Percentiles rank a stretch among this genome's conserved stretches.
phyloP scores from a whole-genome alignment of 164 flowering plant species.

The Aristolochia contorta region DNA sequence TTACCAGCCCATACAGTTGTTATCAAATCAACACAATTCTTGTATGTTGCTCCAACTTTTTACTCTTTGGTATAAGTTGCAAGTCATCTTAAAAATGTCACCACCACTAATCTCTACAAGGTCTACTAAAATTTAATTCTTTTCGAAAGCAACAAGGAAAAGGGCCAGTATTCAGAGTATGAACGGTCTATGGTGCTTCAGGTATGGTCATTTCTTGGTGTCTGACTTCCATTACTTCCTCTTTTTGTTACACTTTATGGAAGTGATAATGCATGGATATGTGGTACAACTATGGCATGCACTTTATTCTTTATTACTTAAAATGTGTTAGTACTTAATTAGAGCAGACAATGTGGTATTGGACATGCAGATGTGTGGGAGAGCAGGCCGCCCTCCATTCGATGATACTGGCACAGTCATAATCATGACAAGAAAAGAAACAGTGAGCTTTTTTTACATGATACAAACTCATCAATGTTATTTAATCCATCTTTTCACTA shows the following conservation, averaged over 20 bases:
- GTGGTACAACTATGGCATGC: not conserved
- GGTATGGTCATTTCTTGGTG: conserved; percentile 28
- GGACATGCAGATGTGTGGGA: conserved; percentile 77
- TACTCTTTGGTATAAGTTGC: not conserved
- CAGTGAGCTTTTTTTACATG: conserved; percentile 28
- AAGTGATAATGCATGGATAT: not conserved
- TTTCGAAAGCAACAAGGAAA: conserved; percentile 82
- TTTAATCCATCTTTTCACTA: not conserved
- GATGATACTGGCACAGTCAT: conserved; percentile 91
- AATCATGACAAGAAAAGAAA: conserved; percentile 95
- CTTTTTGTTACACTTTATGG: not conserved
- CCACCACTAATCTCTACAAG: not conserved
- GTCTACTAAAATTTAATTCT: conserved; percentile 1
- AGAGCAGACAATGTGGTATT: no score
- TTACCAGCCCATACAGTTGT: conserved; percentile 97
- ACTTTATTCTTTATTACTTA: no score
- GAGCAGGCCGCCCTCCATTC: conserved; percentile 98
- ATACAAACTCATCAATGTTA: no score
- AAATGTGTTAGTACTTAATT: no score
- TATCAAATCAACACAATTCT: conserved; percentile 89
- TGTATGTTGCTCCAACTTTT: conserved; percentile 37
- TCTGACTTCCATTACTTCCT: not conserved
- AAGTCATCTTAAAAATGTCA: no score
- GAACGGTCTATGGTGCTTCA: conserved; percentile 86
- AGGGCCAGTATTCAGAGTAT: conserved; percentile 83